phyloP scores from a whole-genome alignment of 164 flowering plant genomes.

The Aristolochia fimbriata region DNA sequence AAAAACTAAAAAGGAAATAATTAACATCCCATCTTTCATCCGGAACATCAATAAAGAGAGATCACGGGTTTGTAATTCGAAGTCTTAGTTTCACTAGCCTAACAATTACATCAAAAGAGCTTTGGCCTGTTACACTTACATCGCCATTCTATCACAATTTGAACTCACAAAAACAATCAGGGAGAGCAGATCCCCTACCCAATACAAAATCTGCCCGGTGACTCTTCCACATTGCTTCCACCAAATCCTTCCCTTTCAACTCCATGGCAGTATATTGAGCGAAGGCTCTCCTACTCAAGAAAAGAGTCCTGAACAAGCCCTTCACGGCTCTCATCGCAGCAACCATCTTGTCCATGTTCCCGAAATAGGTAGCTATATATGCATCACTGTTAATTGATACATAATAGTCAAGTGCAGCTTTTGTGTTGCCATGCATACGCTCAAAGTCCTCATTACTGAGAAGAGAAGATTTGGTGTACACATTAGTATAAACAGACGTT shows the following conservation, averaged over 20 bases:
- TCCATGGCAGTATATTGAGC: slow-evolving; percentile 49
- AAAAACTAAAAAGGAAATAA: too few relatives aligned
- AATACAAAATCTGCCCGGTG: slow-evolving; percentile 62
- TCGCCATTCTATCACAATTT: slow-evolving; percentile 27
- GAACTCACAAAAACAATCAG: slow-evolving; percentile 90
- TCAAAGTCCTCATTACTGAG: slow-evolving; percentile 55
- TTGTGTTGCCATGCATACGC: slow-evolving; percentile 94
- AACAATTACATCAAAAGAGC: too few relatives aligned
- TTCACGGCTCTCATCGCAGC: slow-evolving; percentile 80
- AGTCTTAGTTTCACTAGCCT: too few relatives aligned
- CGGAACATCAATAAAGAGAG: too few relatives aligned
- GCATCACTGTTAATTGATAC: slow-evolving; percentile 88
- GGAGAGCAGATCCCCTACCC: slow-evolving; percentile 86
- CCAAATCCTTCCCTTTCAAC: slow-evolving; percentile 42
- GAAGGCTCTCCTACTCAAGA: slow-evolving; percentile 69
- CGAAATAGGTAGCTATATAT: slow-evolving; percentile 88
- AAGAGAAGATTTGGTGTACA: slow-evolving; percentile 65
- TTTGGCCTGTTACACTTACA: too few relatives aligned
- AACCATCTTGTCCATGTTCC: slow-evolving; percentile 99
- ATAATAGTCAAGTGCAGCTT: slow-evolving; percentile 90
- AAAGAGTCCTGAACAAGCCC: slow-evolving; percentile 61
- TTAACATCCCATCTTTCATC: too few relatives aligned
- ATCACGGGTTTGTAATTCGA: too few relatives aligned
- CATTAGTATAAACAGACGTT: slow-evolving; percentile 61
- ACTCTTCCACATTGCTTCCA: slow-evolving; percentile 56